Percentiles rank a stretch among this genome's conserved stretches.
These are phyloP conservation scores for Penicillium soppii DNA, from an alignment of 495 filamentous ascomycete genomes.

Conservation along the genomic window DNA sequence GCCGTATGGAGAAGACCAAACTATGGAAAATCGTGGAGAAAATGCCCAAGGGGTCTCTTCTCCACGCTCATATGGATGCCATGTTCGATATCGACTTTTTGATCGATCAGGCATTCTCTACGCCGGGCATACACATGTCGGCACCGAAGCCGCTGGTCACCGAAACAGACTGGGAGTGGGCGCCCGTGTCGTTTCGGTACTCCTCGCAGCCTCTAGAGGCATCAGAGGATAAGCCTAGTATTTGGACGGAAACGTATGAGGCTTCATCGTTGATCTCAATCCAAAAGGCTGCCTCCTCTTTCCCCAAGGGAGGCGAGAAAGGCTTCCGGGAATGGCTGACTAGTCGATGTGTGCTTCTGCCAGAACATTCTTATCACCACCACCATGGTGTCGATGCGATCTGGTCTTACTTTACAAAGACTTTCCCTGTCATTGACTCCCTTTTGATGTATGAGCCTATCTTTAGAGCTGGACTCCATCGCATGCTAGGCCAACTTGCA, in stretches of 20 bases:
- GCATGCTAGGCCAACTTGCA: slow-evolving; percentile 63
- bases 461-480: slow-evolving; percentile 69
- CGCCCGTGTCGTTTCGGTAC: slow-evolving; percentile 53
- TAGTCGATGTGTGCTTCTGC: slow-evolving; percentile 64
- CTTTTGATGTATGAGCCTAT: slow-evolving; percentile 91
- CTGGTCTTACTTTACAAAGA: slow-evolving; percentile 73
- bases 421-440: slow-evolving; percentile 67
- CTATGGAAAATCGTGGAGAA: slow-evolving; percentile 80
- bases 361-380: slow-evolving; percentile 71
- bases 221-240: slow-evolving; percentile 27
- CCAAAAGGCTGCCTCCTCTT: slow-evolving; percentile 64
- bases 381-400: slow-evolving; percentile 77
- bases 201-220: slow-evolving; percentile 15
- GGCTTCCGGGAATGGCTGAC: slow-evolving; percentile 82
- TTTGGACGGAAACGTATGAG: slow-evolving; percentile 67
- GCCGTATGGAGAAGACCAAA: slow-evolving; percentile 74
- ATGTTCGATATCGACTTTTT: slow-evolving; percentile 86
- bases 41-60: slow-evolving; percentile 88
- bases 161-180: slow-evolving; percentile 43
- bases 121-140: slow-evolving; percentile 71
- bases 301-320: slow-evolving; percentile 64
- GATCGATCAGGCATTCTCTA: slow-evolving; percentile 66
- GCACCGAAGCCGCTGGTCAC: slow-evolving; percentile 53
- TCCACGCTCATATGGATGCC: slow-evolving; percentile 87
- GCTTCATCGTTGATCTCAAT: slow-evolving; percentile 56